phyloP scores from a whole-genome alignment of 2,329 filamentous ascomycete genomes.

The Aureobasidium melanogenum region DNA sequence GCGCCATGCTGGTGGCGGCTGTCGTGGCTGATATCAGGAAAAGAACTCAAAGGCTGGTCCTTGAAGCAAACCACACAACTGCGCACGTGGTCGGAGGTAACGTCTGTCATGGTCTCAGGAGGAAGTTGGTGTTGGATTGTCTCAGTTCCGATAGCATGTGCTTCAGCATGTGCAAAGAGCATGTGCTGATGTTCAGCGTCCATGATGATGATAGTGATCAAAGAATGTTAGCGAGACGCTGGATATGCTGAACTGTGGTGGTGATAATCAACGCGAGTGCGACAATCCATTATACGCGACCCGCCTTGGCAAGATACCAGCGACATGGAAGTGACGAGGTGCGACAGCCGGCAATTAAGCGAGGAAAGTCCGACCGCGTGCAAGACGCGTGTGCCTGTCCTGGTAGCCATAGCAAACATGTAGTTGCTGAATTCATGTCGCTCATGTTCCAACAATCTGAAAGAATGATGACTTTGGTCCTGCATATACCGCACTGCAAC shows the following conservation, averaged over 20 bases:
- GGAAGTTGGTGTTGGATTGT: background rate
- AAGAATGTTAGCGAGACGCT: background rate
- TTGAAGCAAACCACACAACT: background rate
- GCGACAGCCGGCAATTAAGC: background rate
- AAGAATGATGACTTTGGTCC: conserved; percentile 8
- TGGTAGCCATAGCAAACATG: background rate
- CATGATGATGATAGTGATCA: background rate
- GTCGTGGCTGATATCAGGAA: background rate
- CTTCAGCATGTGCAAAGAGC: background rate
- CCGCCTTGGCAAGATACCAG: background rate
- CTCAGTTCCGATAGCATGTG: background rate
- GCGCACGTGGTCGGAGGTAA: background rate
- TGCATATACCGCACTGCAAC: background rate
- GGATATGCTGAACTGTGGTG: background rate
- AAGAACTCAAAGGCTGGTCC: background rate
- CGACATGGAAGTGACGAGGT: background rate
- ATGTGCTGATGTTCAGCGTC: background rate
- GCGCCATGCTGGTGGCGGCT: background rate
- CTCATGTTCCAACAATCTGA: background rate
- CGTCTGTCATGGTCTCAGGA: background rate
- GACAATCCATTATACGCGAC: background rate
- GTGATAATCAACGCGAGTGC: background rate
- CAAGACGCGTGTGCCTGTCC: background rate
- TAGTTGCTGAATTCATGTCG: background rate
- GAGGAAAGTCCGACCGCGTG: background rate